Evolutionary conservation across 495 filamentous ascomycete species (phyloP).

Genomic region (Neurospora cerealis): DNA sequence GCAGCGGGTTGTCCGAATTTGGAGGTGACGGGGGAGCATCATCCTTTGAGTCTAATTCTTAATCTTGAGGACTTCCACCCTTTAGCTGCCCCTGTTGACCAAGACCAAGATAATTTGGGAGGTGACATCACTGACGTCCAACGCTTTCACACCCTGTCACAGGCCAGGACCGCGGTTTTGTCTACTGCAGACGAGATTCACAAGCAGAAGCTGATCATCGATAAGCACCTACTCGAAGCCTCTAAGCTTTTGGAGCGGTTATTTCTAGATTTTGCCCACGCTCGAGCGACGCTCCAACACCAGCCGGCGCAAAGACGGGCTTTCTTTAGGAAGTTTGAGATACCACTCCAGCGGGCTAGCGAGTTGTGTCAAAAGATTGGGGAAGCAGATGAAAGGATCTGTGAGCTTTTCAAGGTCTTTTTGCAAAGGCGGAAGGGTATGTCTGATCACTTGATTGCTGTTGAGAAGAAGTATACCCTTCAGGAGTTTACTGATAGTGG

Average conservation of each 20-base stretch:
- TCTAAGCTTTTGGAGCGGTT: fast-evolving
- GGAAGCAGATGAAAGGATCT: fast-evolving
- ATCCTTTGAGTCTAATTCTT: not conserved
- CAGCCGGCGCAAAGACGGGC: not conserved
- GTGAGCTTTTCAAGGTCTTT: not conserved
- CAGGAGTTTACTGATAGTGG: not conserved
- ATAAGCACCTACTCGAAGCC: not conserved
- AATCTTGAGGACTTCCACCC: too few relatives aligned
- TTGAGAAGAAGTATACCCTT: not conserved
- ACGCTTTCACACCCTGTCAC: not conserved
- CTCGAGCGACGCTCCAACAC: not conserved
- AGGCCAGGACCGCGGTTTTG: not conserved
- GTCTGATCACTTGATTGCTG: fast-evolving
- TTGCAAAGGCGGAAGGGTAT: not conserved
- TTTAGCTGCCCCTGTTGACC: not conserved
- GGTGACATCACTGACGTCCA: not conserved
- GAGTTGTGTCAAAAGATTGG: not conserved
- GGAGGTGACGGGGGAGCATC: fast-evolving
- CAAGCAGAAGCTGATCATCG: not conserved
- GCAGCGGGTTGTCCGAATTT: not conserved
- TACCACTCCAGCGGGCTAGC: fast-evolving
- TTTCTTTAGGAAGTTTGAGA: not conserved
- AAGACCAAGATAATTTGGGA: not conserved
- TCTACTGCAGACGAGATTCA: not conserved
- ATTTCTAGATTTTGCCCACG: not conserved